These are phyloP conservation scores for Castanopsis chinensis DNA, from an alignment of 306 rosid species.

Conservation along the genomic window DNA sequence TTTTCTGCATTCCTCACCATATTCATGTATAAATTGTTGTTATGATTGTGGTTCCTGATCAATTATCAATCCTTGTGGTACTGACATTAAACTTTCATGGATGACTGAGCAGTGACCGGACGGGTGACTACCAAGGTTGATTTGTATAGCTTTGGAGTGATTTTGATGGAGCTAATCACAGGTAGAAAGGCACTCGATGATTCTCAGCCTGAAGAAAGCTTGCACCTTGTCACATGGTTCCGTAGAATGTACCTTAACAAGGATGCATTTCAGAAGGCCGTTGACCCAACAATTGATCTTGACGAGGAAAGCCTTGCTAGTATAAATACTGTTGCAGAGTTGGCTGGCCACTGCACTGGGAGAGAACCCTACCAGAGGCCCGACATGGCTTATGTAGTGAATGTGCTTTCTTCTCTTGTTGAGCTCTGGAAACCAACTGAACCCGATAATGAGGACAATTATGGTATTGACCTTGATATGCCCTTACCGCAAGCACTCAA, in stretches of 20 bases:
- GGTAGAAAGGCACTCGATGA: conserved; percentile 84
- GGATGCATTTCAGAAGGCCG: conserved; percentile 38
- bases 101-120: conserved; percentile 64
- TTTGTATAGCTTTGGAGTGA: conserved; percentile 91
- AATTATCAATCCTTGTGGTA: background rate
- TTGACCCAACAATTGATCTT: conserved; percentile 56
- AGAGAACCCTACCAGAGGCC: conserved; percentile 86
- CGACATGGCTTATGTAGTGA: conserved; percentile 79
- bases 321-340: conserved; percentile 54
- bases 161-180: conserved; percentile 80
- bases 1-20: background rate
- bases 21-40: background rate
- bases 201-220: conserved; percentile 63
- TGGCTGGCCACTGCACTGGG: conserved; percentile 79
- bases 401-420: conserved; percentile 68
- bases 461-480: conserved; percentile 61
- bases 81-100: conserved; percentile 5
- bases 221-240: conserved; percentile 85
- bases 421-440: conserved; percentile 80
- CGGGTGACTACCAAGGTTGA: conserved; percentile 81
- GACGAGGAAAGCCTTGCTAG: conserved; percentile 55
- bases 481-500: conserved; percentile 56
- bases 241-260: conserved; percentile 50
- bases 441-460: conserved; percentile 33
- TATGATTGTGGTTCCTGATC: background rate